Conservation (phyloP, 176 grass and related monocot genomes). For the Cocos nucifera region DNA sequence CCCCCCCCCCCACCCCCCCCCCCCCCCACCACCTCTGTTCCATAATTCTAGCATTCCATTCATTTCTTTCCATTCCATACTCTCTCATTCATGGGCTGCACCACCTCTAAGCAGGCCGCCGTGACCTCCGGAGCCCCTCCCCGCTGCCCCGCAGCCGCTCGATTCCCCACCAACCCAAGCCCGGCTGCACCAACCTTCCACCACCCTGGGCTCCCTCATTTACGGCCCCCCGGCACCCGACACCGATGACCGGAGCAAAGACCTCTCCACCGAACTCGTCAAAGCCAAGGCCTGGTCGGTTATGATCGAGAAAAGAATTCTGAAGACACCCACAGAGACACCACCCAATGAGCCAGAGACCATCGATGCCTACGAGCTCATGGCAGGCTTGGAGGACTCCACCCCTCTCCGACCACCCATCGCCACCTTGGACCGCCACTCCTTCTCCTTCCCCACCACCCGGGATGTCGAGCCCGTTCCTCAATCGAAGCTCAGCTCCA, state of each 20-base stretch:
- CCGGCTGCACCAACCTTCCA: slow-evolving; percentile 28
- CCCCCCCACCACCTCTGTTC: not conserved
- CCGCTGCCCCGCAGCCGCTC: slow-evolving; percentile 49
- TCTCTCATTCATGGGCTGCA: slow-evolving; percentile 59
- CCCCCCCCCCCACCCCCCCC: no score
- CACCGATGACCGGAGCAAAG: not conserved
- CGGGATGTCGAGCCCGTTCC: not conserved
- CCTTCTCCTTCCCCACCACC: slow-evolving; percentile 66
- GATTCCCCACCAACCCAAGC: slow-evolving; percentile 21
- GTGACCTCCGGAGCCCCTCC: slow-evolving; percentile 49
- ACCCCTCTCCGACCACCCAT: slow-evolving; percentile 23
- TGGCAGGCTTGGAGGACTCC: slow-evolving; percentile 72
- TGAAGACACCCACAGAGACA: slow-evolving; percentile 73
- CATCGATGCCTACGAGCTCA: slow-evolving; percentile 72
- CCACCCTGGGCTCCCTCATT: slow-evolving; percentile 55
- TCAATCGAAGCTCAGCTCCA: slow-evolving; percentile 19
- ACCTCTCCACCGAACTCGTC: not conserved
- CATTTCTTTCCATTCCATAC: not conserved
- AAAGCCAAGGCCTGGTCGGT: slow-evolving; percentile 11
- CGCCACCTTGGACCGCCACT: slow-evolving; percentile 39
- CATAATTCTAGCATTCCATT: not conserved
- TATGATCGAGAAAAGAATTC: slow-evolving; percentile 17
- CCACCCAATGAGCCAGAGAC: slow-evolving; percentile 87
- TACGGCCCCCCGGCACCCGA: not conserved
- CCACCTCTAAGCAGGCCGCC: slow-evolving; percentile 71